Evolutionary conservation across 2,329 filamentous ascomycete genomes (phyloP).

Genomic region (Colletotrichum costaricense): DNA sequence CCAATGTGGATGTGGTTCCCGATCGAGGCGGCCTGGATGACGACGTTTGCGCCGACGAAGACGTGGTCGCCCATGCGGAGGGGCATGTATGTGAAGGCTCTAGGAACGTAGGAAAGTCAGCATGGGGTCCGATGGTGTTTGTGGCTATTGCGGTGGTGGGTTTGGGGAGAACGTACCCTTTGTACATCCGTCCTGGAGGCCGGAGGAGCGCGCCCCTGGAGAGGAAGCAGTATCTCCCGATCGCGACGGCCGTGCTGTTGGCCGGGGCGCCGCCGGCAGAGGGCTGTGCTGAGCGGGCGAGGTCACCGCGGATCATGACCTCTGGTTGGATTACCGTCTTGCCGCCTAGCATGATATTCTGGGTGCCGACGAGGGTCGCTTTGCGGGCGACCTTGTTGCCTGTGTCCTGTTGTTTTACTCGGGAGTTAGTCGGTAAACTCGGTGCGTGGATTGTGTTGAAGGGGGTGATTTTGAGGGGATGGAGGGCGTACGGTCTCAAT

Average conservation of each 20-base stretch:
- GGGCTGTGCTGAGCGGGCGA: conserved; percentile 69
- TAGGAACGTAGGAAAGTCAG: conserved; percentile 38
- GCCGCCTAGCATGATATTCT: conserved; percentile 97
- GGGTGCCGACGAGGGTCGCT: conserved; percentile 90
- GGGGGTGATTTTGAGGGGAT: no score
- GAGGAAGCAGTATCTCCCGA: conserved; percentile 93
- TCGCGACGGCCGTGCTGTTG: conserved; percentile 79
- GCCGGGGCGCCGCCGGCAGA: conserved; percentile 55
- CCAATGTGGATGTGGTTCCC: conserved; percentile 91
- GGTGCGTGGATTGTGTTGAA: no score
- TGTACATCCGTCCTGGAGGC: conserved; percentile 85
- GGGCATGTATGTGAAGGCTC: conserved; percentile 82
- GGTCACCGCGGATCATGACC: conserved; percentile 92
- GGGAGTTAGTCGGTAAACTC: conserved; percentile 13
- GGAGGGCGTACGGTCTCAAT: conserved; percentile 84
- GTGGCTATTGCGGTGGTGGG: no score
- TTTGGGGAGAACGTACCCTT: conserved; percentile 62
- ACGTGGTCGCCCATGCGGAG: conserved; percentile 96
- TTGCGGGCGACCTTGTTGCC: conserved; percentile 98
- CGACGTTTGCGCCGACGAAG: conserved; percentile 80
- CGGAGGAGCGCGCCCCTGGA: conserved; percentile 81
- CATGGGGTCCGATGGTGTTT: no score
- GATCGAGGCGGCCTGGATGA: conserved; percentile 86
- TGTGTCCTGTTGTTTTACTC: conserved; percentile 77
- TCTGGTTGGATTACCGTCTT: conserved; percentile 97